Percentiles rank a stretch among this genome's conserved stretches.
phyloP scores from a whole-genome alignment of 2,329 filamentous ascomycete genomes.

The Colletotrichum magnum region DNA sequence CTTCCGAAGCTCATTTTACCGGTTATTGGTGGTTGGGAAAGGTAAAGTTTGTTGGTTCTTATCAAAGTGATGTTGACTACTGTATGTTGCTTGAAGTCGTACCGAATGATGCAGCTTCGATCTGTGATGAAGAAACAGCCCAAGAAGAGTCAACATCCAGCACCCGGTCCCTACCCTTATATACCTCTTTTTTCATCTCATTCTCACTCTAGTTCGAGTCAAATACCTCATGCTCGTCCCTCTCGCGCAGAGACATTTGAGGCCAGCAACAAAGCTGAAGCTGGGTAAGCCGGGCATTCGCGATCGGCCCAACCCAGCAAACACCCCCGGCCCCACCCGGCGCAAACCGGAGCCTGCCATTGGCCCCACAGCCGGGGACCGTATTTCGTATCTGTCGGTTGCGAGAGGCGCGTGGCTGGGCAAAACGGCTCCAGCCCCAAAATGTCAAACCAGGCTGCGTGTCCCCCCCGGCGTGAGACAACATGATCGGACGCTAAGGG shows the following conservation, averaged over 20 bases:
- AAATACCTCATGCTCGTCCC: not conserved
- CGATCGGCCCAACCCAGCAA: not conserved
- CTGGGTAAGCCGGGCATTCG: slow-evolving; percentile 26
- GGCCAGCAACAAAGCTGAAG: slow-evolving; percentile 18
- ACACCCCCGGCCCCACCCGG: slow-evolving; percentile 24
- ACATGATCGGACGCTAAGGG: no score
- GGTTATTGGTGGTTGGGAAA: not conserved
- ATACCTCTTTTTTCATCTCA: not conserved
- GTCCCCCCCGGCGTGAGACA: no score
- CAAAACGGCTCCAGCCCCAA: not conserved
- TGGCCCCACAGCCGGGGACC: slow-evolving; percentile 20
- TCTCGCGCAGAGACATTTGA: slow-evolving; percentile 1
- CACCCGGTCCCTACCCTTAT: not conserved
- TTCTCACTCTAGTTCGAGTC: not conserved
- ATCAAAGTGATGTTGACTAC: not conserved
- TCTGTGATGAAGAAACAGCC: not conserved
- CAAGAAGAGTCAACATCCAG: not conserved
- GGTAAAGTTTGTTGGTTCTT: not conserved
- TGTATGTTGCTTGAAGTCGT: not conserved
- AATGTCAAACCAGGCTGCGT: no score
- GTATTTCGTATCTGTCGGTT: slow-evolving; percentile 38
- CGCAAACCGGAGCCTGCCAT: slow-evolving; percentile 9
- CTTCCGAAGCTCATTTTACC: slow-evolving; percentile 26
- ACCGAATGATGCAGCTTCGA: not conserved
- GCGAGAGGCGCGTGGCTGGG: slow-evolving; percentile 18